Percentiles rank a stretch among this genome's conserved stretches.
Evolutionary conservation across 139 green algal species (phyloP).

Genomic region (Spirogloea muscicola): DNA sequence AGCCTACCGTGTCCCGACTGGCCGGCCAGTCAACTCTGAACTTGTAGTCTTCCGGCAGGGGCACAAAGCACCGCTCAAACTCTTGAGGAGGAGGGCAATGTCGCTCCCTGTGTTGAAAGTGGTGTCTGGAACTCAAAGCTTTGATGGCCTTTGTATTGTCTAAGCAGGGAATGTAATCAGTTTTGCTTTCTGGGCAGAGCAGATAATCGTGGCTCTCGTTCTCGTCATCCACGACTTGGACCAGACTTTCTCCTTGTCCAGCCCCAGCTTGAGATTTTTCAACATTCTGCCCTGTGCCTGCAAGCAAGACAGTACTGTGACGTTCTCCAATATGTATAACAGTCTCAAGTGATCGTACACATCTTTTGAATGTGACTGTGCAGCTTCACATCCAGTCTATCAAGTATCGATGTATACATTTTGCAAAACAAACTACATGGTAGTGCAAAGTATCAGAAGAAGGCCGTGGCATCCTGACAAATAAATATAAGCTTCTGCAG

Average conservation of each 20-base stretch:
- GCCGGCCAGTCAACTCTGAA: slow-evolving; percentile 33
- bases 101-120: slow-evolving; percentile 29
- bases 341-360: no score
- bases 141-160: slow-evolving; percentile 12
- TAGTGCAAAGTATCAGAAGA: not conserved
- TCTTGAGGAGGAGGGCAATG: slow-evolving; percentile 18
- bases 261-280: no score
- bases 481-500: not conserved
- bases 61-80: slow-evolving; percentile 22
- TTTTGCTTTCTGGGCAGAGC: not conserved
- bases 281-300: no score
- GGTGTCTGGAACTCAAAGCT: not conserved
- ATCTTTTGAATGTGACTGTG: not conserved
- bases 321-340: not conserved
- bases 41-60: slow-evolving; percentile 34
- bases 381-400: not conserved
- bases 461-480: not conserved
- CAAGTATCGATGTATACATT: not conserved
- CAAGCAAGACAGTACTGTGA: no score
- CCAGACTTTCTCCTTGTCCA: not conserved
- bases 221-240: no score
- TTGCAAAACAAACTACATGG: not conserved
- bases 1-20: slow-evolving; percentile 37
- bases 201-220: not conserved
- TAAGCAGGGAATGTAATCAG: slow-evolving; percentile 32